Conservation (phyloP, 768 basidiomycete genomes). For the Lentinula aciculospora region DNA sequence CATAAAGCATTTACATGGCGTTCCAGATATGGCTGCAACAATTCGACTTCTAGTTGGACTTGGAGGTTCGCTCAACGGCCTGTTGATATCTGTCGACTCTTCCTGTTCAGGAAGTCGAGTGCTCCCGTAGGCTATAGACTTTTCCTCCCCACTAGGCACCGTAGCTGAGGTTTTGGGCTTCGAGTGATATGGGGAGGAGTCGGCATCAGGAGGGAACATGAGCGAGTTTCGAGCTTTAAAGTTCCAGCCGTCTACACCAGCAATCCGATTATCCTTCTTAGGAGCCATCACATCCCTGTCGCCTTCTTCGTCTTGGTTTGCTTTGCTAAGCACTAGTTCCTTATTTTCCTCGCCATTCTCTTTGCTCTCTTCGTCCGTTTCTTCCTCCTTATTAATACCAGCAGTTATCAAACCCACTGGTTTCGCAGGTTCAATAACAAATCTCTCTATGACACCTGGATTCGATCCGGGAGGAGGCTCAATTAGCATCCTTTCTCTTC, state of each 20-base stretch:
- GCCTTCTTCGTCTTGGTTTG: constrained; percentile 14
- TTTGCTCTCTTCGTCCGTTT: constrained; percentile 19
- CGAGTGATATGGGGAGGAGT: constrained; percentile 71
- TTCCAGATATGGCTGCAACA: constrained; percentile 89
- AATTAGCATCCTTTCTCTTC: constrained; percentile 64
- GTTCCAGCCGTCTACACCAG: constrained; percentile 76
- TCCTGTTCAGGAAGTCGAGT: constrained; percentile 80
- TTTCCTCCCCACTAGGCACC: constrained; percentile 37
- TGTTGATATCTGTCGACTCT: constrained; percentile 33
- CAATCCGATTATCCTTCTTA: constrained; percentile 63
- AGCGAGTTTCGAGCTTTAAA: constrained; percentile 91
- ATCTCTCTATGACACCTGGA: constrained; percentile 61
- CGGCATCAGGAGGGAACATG: constrained; percentile 93
- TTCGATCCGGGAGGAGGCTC: constrained; percentile 46
- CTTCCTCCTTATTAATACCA: constrained; percentile 18
- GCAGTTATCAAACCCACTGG: constrained; percentile 50
- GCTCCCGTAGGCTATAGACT: constrained; percentile 69
- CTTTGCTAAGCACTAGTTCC: constrained; percentile 6
- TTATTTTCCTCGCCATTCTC: constrained; percentile 22
- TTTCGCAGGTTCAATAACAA: constrained; percentile 56
- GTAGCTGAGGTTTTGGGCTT: constrained; percentile 19
- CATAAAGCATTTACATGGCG: constrained; percentile 60
- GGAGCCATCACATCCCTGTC: constrained; percentile 73
- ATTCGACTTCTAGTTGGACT: constrained; percentile 91
- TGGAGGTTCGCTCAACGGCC: constrained; percentile 54